Base-by-base conservation (phyloP, 495 filamentous ascomycete species). In the Penicillium longicatenatum region DNA sequence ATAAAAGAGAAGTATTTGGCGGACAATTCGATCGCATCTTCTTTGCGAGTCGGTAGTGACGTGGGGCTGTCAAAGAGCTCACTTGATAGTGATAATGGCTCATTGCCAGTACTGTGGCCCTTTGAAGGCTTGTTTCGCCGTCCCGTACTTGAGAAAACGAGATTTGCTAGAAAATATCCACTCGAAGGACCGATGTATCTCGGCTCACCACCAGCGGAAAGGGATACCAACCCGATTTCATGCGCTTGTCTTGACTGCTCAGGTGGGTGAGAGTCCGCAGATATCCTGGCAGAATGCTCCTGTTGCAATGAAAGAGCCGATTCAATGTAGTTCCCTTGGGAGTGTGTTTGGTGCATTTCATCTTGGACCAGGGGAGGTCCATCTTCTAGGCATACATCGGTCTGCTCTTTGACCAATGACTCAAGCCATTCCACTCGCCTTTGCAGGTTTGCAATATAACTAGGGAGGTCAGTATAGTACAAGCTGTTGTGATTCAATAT, bases 381-480 rank as follows among this genome's bases (percentile, higher is more conserved):
- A 51, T 67, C 49, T 33, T 62, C 61, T 29, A 77, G 52, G 8
- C 70, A 60, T 19, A 77, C 37, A 43, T 68, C 65, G 5, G 70
- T 57, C 24, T 60, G 66, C 41, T 71, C 64, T n/a, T 64, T 62
- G 14, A 79, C 58, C 11, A 76, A 59, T 1, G 71, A 72, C 51
- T 80, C 77, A 1, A 80, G 64, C 75, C 73, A 79, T 57, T 72
- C 65, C 6, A 78, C 65, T 17, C 76, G 62, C 19, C 68, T 70
- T 35, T 74, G 71, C 58, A 79, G 59, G 39, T 66, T 75, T 10
- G 67, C 68, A 31, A 78, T 73, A 31, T 79, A 76, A 19, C 73
- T 79, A 46, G 17, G 6, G 5, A 4, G 7, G 11, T 52, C 50
- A 66, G 52, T 55, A 7, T 14, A 51, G 30, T 30, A 21, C 20